These are phyloP conservation scores for Pelargonium citronellum DNA, from an alignment of 441 rosid species.

Conservation along the genomic window DNA sequence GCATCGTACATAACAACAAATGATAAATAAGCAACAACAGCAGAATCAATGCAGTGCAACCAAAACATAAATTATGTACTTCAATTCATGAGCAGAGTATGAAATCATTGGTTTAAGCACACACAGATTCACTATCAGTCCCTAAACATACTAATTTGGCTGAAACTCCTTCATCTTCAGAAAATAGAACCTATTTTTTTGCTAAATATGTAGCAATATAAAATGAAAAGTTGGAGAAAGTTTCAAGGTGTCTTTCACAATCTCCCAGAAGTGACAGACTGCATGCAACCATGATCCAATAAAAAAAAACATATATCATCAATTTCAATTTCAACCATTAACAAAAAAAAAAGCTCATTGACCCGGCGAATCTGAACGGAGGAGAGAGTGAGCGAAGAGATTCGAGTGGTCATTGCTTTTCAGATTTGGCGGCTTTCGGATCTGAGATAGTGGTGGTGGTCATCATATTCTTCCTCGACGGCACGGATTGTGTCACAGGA, in stretches of 20 bases:
- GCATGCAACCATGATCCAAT: background rate
- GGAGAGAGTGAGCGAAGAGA: no score
- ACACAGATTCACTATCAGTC: no score
- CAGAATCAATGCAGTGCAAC: constrained; percentile 9
- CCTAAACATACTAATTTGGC: no score
- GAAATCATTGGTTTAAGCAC: no score
- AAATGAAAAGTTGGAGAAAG: background rate
- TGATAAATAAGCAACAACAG: background rate
- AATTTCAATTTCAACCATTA: background rate
- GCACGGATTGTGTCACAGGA: no score
- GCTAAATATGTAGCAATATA: background rate
- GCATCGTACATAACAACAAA: constrained; percentile 19
- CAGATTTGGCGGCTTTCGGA: no score
- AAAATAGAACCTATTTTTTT: background rate
- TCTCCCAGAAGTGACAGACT: background rate
- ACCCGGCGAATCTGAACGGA: no score
- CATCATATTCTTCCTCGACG: no score
- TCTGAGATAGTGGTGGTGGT: no score
- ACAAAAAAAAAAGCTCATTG: background rate
- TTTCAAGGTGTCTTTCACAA: background rate
- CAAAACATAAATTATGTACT: no score
- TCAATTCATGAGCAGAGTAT: no score
- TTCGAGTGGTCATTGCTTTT: no score
- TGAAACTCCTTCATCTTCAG: background rate
- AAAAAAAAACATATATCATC: background rate